Conservation (phyloP, 208 protist species). For the Trichomonas gallinae region DNA sequence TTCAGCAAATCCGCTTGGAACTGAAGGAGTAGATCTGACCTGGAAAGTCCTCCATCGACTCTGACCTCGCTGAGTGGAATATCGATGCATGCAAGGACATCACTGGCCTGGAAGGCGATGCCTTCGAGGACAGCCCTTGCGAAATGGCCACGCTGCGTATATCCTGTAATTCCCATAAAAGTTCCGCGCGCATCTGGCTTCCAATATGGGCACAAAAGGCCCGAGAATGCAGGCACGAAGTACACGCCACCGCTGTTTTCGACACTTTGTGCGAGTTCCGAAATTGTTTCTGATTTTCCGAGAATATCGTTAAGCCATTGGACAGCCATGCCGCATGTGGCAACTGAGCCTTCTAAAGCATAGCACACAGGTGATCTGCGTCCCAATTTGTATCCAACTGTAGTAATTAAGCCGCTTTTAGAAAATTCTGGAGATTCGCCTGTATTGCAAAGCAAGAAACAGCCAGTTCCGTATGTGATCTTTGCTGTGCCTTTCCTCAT, state of each 20-base stretch:
- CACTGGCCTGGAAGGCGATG: conserved; percentile 37
- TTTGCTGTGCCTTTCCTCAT: conserved; percentile 72
- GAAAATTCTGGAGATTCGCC: conserved; percentile 60
- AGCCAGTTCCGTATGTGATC: conserved; percentile 85
- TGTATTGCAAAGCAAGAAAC: conserved; percentile 88
- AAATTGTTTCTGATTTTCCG: not conserved
- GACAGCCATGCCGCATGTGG: conserved; percentile 7
- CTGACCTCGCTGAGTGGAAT: conserved; percentile 53
- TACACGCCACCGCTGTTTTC: conserved; percentile 44
- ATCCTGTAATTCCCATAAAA: conserved; percentile 59
- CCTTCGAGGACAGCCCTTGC: conserved; percentile 41
- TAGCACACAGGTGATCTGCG: conserved; percentile 26
- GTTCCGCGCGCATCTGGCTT: conserved; percentile 68
- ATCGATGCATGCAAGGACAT: conserved; percentile 32
- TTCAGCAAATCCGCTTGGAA: conserved; percentile 69
- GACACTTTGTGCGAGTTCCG: conserved; percentile 39
- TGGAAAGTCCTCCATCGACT: conserved; percentile 80
- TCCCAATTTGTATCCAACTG: conserved; percentile 74
- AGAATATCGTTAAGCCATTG: not conserved
- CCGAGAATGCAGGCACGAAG: conserved; percentile 90
- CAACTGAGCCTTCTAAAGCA: conserved; percentile 23
- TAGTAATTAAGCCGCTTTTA: conserved; percentile 75
- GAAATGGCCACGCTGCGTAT: conserved; percentile 41
- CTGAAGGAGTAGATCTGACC: conserved; percentile 68
- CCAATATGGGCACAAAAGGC: conserved; percentile 89